Conservation (phyloP, 768 basidiomycete species). For the Mycena epipterygia region DNA sequence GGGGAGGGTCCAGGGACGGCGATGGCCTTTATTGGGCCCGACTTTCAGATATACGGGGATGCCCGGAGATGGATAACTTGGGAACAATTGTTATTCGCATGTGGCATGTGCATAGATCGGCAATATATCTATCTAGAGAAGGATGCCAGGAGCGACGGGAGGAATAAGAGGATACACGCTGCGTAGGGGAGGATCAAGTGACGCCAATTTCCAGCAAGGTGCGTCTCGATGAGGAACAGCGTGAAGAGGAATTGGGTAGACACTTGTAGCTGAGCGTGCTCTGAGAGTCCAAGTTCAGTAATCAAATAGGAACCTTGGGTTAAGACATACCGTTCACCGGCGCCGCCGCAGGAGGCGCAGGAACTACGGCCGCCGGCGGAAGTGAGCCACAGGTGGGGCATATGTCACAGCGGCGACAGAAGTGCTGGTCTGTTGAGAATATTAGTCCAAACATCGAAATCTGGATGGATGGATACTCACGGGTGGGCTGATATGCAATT, state of each 20-base stretch:
- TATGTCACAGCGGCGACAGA: conserved; percentile 18
- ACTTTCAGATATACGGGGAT: too few relatives aligned
- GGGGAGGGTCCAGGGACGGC: background rate
- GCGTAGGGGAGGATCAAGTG: conserved; percentile 10
- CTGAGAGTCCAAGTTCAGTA: background rate
- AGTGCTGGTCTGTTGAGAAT: background rate
- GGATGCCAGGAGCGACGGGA: background rate
- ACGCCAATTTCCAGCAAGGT: conserved; percentile 17
- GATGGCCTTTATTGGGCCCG: background rate
- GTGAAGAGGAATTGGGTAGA: conserved; percentile 15
- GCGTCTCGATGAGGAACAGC: conserved; percentile 8
- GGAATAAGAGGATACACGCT: background rate
- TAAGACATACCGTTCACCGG: background rate
- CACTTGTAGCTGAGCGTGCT: background rate
- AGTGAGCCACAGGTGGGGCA: conserved; percentile 21
- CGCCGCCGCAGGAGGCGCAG: background rate
- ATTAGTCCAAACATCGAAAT: conserved; percentile 2
- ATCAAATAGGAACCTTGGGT: too few relatives aligned
- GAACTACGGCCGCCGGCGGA: background rate
- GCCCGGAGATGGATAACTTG: too few relatives aligned
- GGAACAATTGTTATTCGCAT: too few relatives aligned
- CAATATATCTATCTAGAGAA: conserved; percentile 5
- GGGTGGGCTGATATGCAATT: background rate
- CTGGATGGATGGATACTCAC: conserved; percentile 13
- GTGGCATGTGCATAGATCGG: too few relatives aligned